Percentiles rank a stretch among this genome's conserved stretches.
These are phyloP conservation scores for Calendula officinalis DNA, from an alignment of 129 eudicot genomes.

Conservation along the genomic window DNA sequence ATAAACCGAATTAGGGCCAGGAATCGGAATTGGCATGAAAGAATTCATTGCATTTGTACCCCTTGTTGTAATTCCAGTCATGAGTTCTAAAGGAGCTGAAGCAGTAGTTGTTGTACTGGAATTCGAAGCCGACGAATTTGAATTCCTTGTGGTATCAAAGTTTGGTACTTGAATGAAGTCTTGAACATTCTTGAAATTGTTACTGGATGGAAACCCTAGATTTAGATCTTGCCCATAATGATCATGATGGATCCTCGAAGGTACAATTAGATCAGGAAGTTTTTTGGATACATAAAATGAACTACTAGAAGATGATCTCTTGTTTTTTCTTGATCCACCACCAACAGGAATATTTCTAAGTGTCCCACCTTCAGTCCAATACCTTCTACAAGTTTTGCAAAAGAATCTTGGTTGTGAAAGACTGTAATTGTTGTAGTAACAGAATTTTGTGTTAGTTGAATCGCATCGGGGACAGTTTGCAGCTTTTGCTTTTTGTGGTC, in stretches of 20 bases:
- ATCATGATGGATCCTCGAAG: constrained; percentile 33
- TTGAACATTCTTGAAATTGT: constrained; percentile 54
- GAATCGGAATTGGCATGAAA: constrained; percentile 44
- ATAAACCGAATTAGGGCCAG: constrained; percentile 16
- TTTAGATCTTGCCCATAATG: constrained; percentile 66
- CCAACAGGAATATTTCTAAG: constrained; percentile 88
- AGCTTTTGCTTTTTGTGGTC: constrained; percentile 64
- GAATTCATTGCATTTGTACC: constrained; percentile 36
- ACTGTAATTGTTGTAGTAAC: constrained; percentile 91
- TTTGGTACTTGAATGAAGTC: constrained; percentile 57
- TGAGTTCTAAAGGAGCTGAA: constrained; percentile 53
- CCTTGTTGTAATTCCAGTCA: constrained; percentile 59
- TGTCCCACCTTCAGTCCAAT: constrained; percentile 93
- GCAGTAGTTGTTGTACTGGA: neutral
- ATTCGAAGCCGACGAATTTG: too few species aligned
- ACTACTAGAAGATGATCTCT: constrained; percentile 35
- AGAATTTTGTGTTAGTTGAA: constrained; percentile 82
- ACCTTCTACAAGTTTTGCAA: constrained; percentile 87
- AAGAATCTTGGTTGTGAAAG: constrained; percentile 89
- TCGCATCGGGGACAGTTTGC: constrained; percentile 86
- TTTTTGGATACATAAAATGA: constrained; percentile 27
- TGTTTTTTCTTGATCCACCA: constrained; percentile 88
- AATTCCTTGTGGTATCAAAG: neutral
- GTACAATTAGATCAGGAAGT: constrained; percentile 37
- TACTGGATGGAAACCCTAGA: constrained; percentile 51